phyloP scores from a whole-genome alignment of 1,284 basidiomycete species.

The Takashimella tepidaria region DNA sequence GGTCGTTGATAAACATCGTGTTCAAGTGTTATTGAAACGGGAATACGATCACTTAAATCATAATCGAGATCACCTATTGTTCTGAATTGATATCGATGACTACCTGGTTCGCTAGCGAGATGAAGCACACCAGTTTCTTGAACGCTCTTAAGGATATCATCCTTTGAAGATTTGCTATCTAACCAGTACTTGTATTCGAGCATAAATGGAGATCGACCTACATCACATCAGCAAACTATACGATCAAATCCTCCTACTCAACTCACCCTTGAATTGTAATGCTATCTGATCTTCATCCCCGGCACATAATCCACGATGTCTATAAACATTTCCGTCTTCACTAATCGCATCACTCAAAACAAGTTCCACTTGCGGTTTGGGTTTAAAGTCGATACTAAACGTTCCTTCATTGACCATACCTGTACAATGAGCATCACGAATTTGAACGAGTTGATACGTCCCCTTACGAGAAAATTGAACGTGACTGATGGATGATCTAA shows the following conservation, averaged over 20 bases:
- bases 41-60: slow-evolving; percentile 49
- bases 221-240: slow-evolving; percentile 1
- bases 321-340: slow-evolving; percentile 54
- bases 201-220: slow-evolving; percentile 78
- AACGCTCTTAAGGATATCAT: slow-evolving; percentile 71
- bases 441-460: slow-evolving; percentile 56
- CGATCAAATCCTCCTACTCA: slow-evolving; percentile 1
- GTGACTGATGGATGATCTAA: slow-evolving; percentile 65
- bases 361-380: slow-evolving; percentile 53
- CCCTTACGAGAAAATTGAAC: slow-evolving; percentile 67
- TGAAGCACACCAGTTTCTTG: slow-evolving; percentile 76
- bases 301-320: slow-evolving; percentile 73
- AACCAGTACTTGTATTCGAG: slow-evolving; percentile 52
- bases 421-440: slow-evolving; percentile 77
- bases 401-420: slow-evolving; percentile 61
- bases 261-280: slow-evolving; percentile 66
- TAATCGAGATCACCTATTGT: slow-evolving; percentile 86
- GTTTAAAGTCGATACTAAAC: slow-evolving; percentile 56
- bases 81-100: slow-evolving; percentile 81
- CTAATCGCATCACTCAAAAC: slow-evolving; percentile 50
- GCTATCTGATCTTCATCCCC: slow-evolving; percentile 72
- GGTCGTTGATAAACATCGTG: slow-evolving; percentile 75
- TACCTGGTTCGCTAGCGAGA: slow-evolving; percentile 70
- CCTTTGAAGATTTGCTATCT: slow-evolving; percentile 54
- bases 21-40: slow-evolving; percentile 60